Conservation (phyloP, 257 asterid species). For the Solanum ossicruentum region DNA sequence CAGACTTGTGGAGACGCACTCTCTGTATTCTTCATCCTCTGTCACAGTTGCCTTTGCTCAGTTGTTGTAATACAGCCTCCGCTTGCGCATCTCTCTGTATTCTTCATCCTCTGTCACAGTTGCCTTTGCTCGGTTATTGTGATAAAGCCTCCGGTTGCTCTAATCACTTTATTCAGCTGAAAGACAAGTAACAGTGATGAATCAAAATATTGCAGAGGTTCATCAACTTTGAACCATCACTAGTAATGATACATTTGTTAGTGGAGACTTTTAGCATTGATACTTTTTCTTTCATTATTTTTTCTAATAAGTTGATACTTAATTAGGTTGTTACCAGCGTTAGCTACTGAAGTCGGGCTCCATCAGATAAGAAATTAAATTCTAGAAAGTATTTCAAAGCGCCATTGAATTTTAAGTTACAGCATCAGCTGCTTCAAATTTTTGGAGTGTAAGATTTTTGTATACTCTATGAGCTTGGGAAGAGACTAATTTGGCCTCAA, state of each 20-base stretch:
- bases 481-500: not conserved
- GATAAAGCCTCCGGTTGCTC: not conserved
- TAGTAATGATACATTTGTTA: too few species aligned
- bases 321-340: not conserved
- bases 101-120: not conserved
- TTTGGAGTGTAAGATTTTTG: not conserved
- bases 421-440: not conserved
- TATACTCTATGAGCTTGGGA: not conserved
- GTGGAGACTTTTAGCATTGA: too few species aligned
- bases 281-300: not conserved
- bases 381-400: not conserved
- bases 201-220: too few species aligned
- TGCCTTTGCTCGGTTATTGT: not conserved
- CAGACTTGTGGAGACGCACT: conserved; percentile 5
- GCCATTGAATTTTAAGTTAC: not conserved
- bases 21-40: not conserved
- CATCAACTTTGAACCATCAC: too few species aligned
- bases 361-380: not conserved
- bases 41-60: not conserved
- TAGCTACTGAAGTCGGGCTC: not conserved
- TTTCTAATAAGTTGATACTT: not conserved
- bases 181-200: too few species aligned
- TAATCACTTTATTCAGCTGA: not conserved
- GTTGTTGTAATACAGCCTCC: not conserved
- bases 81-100: not conserved